A percentile compares a stretch with the other conserved stretches of the same genome.
phyloP scores from a whole-genome alignment of 306 rosid species.

The Cotoneaster glaucophyllus region DNA sequence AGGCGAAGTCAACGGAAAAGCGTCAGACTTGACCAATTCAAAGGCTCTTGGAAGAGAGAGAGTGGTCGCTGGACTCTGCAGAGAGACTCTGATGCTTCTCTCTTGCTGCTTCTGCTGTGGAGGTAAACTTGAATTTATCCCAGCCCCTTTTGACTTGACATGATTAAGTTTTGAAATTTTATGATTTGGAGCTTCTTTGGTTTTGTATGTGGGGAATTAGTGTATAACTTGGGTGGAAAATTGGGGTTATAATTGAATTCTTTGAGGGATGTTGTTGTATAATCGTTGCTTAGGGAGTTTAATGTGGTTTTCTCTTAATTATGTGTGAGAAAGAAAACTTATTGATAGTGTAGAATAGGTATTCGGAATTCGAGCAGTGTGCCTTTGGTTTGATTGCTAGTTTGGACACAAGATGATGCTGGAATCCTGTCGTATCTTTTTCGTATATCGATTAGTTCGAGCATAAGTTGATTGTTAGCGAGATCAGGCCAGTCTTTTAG shows the following conservation, averaged over 20 bases:
- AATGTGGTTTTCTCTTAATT: not conserved
- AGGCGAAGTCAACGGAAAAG: not conserved
- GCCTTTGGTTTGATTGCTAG: not conserved
- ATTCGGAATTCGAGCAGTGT: not conserved
- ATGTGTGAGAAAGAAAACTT: not conserved
- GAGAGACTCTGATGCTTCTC: constrained; percentile 13
- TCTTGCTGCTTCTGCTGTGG: constrained; percentile 31
- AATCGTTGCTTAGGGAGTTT: not conserved
- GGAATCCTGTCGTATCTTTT: not conserved
- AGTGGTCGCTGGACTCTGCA: not conserved
- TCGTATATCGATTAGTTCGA: not conserved
- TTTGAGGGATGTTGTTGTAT: not conserved
- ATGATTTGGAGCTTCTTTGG: not conserved
- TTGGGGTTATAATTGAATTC: not conserved
- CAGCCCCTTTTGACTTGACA: not conserved
- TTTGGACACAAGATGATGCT: not conserved
- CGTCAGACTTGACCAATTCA: not conserved
- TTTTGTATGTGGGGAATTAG: too few relatives aligned
- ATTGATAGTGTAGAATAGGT: not conserved
- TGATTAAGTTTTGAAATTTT: not conserved
- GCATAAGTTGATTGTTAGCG: not conserved
- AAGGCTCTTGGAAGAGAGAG: not conserved
- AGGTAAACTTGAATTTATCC: constrained; percentile 16
- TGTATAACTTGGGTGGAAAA: not conserved
- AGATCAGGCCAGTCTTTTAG: too few relatives aligned